These are phyloP conservation scores for Kodamaea restingae DNA, from an alignment of 805 yeast species.

Conservation along the genomic window DNA sequence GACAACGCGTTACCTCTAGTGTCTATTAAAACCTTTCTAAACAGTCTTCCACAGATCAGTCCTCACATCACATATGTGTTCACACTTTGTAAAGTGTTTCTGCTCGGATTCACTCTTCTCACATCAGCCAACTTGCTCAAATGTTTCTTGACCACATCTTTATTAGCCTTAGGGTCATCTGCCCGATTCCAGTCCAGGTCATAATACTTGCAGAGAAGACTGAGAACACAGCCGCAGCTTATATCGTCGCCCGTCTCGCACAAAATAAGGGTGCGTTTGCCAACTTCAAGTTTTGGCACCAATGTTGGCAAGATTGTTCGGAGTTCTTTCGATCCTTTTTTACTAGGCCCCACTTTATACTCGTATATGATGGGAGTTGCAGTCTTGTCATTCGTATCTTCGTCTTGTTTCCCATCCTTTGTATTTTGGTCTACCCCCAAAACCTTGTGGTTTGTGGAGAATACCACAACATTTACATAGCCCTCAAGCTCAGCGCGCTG, in stretches of 20 bases:
- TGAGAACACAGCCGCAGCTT: slow-evolving; percentile 56
- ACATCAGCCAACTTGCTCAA: slow-evolving; percentile 46
- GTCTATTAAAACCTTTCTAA: too few relatives aligned
- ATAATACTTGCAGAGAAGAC: slow-evolving; percentile 46
- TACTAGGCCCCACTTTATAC: slow-evolving; percentile 33
- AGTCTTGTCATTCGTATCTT: not conserved
- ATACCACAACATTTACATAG: slow-evolving; percentile 18
- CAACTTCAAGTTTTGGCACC: slow-evolving; percentile 17
- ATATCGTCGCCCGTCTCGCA: slow-evolving; percentile 68
- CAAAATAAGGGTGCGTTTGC: slow-evolving; percentile 36
- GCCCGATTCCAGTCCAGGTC: slow-evolving; percentile 37
- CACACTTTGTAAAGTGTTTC: slow-evolving; percentile 72
- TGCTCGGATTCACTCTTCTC: slow-evolving; percentile 64
- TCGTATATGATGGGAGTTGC: slow-evolving; percentile 8
- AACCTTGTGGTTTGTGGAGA: slow-evolving; percentile 20
- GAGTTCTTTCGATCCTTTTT: slow-evolving; percentile 64
- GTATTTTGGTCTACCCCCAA: not conserved
- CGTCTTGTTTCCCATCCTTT: too few relatives aligned
- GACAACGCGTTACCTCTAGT: too few relatives aligned
- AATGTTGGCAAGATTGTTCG: slow-evolving; percentile 46
- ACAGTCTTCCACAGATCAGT: too few relatives aligned
- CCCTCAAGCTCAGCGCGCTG: not conserved
- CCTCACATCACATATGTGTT: slow-evolving; percentile 37
- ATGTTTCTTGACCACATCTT: slow-evolving; percentile 53
- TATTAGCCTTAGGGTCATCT: slow-evolving; percentile 28